Evolutionary conservation across 768 basidiomycete species (phyloP).

Genomic region (Rhodotorula taiwanensis): DNA sequence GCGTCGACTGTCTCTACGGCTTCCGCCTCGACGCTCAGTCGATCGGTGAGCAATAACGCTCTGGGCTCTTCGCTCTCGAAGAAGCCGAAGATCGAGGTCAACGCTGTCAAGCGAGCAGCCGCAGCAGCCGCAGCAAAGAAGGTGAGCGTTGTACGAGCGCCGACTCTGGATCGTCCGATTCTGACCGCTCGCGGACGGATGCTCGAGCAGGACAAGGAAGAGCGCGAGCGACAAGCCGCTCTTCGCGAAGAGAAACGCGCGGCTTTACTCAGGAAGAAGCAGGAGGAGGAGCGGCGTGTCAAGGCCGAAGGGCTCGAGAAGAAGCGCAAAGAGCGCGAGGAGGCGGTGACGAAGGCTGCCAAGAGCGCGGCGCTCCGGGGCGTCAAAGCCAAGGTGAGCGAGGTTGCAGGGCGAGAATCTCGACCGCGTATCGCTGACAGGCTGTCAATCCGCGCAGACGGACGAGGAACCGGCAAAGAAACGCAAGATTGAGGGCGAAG

Average conservation of each 20-base stretch:
- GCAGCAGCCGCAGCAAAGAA: slow-evolving; percentile 76
- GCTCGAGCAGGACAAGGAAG: slow-evolving; percentile 70
- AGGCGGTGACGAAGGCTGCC: slow-evolving; percentile 18
- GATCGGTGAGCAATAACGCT: slow-evolving; percentile 53
- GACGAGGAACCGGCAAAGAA: slow-evolving; percentile 70
- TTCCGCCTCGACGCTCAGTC: slow-evolving; percentile 55
- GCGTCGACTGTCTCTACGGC: slow-evolving; percentile 56
- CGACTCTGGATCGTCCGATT: too few relatives aligned
- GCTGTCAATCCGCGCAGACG: not conserved
- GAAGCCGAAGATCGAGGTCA: slow-evolving; percentile 68
- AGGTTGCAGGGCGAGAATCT: too few relatives aligned
- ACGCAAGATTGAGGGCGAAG: slow-evolving; percentile 56
- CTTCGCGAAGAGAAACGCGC: slow-evolving; percentile 67
- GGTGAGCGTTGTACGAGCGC: too few relatives aligned
- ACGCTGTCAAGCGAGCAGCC: slow-evolving; percentile 73
- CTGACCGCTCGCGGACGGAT: not conserved
- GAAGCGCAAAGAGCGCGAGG: slow-evolving; percentile 36
- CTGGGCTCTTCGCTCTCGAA: slow-evolving; percentile 55
- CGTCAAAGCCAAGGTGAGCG: slow-evolving; percentile 27
- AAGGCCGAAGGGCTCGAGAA: slow-evolving; percentile 44
- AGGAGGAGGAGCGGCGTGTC: slow-evolving; percentile 74
- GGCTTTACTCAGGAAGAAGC: slow-evolving; percentile 65
- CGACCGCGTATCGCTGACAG: not conserved
- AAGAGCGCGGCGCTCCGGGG: slow-evolving; percentile 9
- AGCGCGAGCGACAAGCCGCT: slow-evolving; percentile 67